These are phyloP conservation scores for Athelia sp. DNA, from an alignment of 1,284 basidiomycete species.

Conservation along the genomic window DNA sequence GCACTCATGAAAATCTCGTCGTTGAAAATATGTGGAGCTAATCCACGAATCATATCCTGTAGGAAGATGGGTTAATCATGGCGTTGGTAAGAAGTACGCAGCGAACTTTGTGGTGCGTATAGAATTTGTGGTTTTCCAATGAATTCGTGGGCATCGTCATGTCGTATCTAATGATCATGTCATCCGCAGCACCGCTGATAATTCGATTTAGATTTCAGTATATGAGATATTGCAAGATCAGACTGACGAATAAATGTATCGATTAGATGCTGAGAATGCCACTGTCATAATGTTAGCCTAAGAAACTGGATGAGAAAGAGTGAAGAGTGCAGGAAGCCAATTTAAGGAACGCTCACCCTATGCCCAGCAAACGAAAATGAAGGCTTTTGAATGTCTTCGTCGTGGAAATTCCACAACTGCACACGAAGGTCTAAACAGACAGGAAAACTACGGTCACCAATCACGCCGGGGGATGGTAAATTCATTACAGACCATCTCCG, in stretches of 20 bases:
- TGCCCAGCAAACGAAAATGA: constrained; percentile 45
- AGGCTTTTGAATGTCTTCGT: constrained; percentile 48
- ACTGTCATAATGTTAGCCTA: constrained; percentile 66
- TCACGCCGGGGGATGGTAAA: constrained; percentile 1
- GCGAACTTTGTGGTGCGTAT: constrained; percentile 10
- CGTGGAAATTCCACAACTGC: constrained; percentile 67
- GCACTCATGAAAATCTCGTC: constrained; percentile 66
- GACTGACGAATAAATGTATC: constrained; percentile 58
- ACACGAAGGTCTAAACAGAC: constrained; percentile 47
- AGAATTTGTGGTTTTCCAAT: constrained; percentile 24
- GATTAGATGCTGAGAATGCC: constrained; percentile 60
- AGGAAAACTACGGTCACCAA: constrained; percentile 3
- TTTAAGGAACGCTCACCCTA: constrained; percentile 26
- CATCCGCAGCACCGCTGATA: constrained; percentile 58
- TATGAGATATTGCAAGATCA: background rate
- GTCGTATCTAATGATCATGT: constrained; percentile 55
- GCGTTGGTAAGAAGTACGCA: constrained; percentile 11
- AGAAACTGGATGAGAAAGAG: constrained; percentile 5
- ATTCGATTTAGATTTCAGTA: constrained; percentile 4
- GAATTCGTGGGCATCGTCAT: constrained; percentile 18
- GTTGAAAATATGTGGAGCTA: constrained; percentile 57
- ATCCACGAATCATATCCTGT: constrained; percentile 62
- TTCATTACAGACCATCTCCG: constrained; percentile 70
- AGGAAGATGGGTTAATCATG: too few species aligned
- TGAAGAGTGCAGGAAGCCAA: background rate